Base-by-base conservation (phyloP, 225 moss, liverwort and hornwort genomes). In the Sphagnum contortum region DNA sequence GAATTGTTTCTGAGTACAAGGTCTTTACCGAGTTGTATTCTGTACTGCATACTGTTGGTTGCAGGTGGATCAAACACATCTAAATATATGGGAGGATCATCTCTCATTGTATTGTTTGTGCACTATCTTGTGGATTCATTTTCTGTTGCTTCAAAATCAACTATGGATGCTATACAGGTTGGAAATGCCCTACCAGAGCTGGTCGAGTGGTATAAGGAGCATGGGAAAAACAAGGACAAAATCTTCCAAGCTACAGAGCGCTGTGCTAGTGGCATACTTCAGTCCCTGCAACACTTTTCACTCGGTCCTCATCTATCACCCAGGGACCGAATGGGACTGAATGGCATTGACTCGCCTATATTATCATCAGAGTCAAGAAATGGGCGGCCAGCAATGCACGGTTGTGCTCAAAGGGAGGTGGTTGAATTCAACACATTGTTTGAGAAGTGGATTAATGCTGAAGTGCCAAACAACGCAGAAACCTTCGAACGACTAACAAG, bases 151-250 rank as follows among this genome's bases (percentile, higher is more conserved):
- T 29, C 29, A 29, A n/a, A 11, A 44, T 7, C 61, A 45, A 5
- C 47, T 0, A 61, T 46, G 7, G 44, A 6, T 49, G 12, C 47
- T 44, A 63, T 75, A 45, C 57, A 88, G 90, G 88, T 91, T 62
- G 90, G 90, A 68, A 85, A 88, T 72, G 88, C 88, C 44, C 81
- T 88, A 80, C 87, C 85, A 68, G 88, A 88, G 71, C 77, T 91
- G 55, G 70, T 66, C n/a, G 70, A 71, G 7, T 88, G 90, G 90
- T 86, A 91, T 29, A 70, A 74, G 60, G 65, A 72, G 44, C 73
- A 67, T 59, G 80, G 73, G 6, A 73, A 79, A 53, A 48, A 45
- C 0, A 91, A 83, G 10, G 66, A 57, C 2, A 80, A 74, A 64
- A 46, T 91, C 47, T 49, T 74, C 51, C 62, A 14, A 44, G 88